Conservation (phyloP, 192 early-diverging fungal genomes). For the Backusella luteola region DNA sequence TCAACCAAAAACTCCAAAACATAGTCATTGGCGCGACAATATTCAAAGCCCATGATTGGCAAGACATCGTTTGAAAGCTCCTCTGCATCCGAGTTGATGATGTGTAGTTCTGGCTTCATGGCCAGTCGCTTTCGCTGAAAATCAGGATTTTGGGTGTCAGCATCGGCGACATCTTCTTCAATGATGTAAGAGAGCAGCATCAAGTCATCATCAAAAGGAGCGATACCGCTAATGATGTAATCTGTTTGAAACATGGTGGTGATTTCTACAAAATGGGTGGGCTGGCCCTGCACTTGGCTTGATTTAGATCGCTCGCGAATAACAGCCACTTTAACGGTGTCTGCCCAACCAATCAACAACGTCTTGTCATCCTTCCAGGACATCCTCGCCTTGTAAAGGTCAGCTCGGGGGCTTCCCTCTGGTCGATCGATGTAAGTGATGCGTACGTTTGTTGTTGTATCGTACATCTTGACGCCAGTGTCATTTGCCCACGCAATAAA, state of each 20-base stretch:
- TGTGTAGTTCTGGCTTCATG: constrained; percentile 84
- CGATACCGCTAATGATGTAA: constrained; percentile 84
- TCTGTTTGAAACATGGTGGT: constrained; percentile 72
- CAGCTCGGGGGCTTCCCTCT: constrained; percentile 68
- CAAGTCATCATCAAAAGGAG: constrained; percentile 70
- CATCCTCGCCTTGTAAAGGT: constrained; percentile 83
- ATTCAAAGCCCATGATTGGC: constrained; percentile 78
- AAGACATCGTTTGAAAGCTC: constrained; percentile 89
- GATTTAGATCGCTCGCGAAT: constrained; percentile 54
- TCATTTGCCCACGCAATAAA: constrained; percentile 97
- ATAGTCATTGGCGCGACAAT: constrained; percentile 95
- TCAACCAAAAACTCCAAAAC: constrained; percentile 65
- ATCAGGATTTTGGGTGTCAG: constrained; percentile 23
- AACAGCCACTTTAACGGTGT: constrained; percentile 82
- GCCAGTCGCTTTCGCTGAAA: constrained; percentile 41
- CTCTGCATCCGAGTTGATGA: constrained; percentile 79
- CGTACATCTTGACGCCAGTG: constrained; percentile 84
- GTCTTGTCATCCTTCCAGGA: constrained; percentile 80
- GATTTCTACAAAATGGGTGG: constrained; percentile 58
- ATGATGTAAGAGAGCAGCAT: constrained; percentile 70
- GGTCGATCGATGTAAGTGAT: constrained; percentile 87
- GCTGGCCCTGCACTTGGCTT: constrained; percentile 39
- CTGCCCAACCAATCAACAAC: constrained; percentile 93
- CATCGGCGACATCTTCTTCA: constrained; percentile 54
- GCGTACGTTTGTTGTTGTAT: constrained; percentile 61